phyloP scores from a whole-genome alignment of 179 eudicot genomes.

The Beta macrorhiza region DNA sequence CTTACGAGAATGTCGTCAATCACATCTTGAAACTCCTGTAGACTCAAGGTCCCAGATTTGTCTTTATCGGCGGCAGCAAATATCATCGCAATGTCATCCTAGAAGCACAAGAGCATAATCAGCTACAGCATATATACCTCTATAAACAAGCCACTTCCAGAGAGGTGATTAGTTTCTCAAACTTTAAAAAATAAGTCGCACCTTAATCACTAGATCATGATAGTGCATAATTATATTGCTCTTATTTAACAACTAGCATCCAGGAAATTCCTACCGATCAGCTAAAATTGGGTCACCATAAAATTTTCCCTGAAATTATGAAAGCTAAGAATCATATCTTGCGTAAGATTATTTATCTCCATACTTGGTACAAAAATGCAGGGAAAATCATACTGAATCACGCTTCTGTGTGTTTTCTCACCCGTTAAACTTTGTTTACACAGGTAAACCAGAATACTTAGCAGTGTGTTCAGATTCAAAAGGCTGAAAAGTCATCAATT shows the following conservation, averaged over 20 bases:
- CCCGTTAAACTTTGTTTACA: neutral
- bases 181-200: neutral
- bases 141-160: neutral
- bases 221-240: neutral
- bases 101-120: constrained; percentile 18
- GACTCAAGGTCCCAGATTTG: constrained; percentile 65
- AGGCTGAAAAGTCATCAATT: neutral
- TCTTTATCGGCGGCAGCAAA: constrained; percentile 77
- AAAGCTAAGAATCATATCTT: neutral
- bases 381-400: neutral
- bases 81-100: constrained; percentile 78
- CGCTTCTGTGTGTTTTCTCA: neutral
- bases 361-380: neutral
- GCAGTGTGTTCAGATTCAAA: neutral
- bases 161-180: neutral
- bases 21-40: constrained; percentile 62
- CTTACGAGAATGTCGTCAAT: constrained; percentile 60
- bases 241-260: neutral
- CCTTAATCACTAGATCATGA: neutral
- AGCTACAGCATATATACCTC: neutral
- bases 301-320: neutral
- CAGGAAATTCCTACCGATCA: neutral
- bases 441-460: neutral
- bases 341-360: neutral
- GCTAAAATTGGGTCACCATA: neutral